phyloP scores from a whole-genome alignment of 257 asterid species.

The Verbascum thapsus region DNA sequence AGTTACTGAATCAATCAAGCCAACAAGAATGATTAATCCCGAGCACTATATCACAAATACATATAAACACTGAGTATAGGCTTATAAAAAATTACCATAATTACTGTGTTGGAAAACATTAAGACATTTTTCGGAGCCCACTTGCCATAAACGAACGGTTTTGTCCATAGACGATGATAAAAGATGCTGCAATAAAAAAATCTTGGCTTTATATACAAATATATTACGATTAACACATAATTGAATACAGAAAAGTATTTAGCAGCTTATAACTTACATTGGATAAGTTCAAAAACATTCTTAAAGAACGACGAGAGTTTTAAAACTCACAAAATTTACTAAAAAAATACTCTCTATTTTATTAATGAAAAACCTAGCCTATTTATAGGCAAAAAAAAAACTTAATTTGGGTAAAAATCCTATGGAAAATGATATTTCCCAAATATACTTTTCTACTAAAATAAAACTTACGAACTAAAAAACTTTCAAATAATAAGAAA shows the following conservation, averaged over 20 bases:
- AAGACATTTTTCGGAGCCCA: conserved; percentile 54
- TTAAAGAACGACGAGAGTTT: no score
- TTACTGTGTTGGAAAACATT: conserved; percentile 68
- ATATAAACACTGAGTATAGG: background rate
- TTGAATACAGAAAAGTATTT: background rate
- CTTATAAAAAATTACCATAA: conserved; percentile 49
- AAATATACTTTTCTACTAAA: no score
- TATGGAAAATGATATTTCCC: no score
- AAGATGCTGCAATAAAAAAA: conserved; percentile 56
- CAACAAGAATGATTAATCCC: conserved; percentile 17
- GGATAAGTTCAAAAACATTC: no score
- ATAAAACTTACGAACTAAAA: no score
- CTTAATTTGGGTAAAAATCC: no score
- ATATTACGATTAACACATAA: background rate
- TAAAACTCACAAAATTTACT: no score
- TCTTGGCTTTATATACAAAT: conserved; percentile 15
- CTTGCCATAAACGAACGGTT: conserved; percentile 75
- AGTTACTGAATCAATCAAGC: conserved; percentile 55
- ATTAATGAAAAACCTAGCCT: no score
- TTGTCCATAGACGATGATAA: conserved; percentile 76
- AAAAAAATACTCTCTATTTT: no score
- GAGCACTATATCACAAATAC: background rate
- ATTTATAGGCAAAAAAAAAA: no score
- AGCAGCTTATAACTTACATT: conserved; percentile 49
- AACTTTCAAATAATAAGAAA: no score